These are phyloP conservation scores for Cladosporium sp. DNA, from an alignment of 2,329 filamentous ascomycete genomes.

Conservation along the genomic window DNA sequence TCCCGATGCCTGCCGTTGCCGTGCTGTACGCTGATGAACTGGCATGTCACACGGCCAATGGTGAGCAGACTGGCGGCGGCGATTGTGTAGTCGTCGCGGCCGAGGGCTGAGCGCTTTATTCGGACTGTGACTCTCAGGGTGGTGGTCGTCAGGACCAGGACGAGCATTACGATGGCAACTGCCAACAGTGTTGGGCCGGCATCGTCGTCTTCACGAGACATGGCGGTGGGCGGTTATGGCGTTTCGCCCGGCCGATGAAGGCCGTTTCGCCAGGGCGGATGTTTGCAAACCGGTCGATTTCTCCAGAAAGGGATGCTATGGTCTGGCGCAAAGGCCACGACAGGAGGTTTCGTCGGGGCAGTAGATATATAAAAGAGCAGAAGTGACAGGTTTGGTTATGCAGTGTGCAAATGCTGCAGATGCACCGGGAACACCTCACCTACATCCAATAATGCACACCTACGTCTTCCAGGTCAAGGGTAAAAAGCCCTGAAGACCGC, in stretches of 20 bases:
- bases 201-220: conserved; percentile 8
- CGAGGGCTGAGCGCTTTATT: conserved; percentile 1
- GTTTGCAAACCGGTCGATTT: background rate
- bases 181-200: conserved; percentile 10
- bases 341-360: no score
- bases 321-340: background rate
- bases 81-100: conserved; percentile 39
- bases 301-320: conserved; percentile 1
- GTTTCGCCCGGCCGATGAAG: background rate
- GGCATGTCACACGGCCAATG: conserved; percentile 29
- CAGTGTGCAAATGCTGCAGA: no score
- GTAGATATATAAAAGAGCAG: no score
- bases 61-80: conserved; percentile 28
- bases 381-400: no score
- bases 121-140: conserved; percentile 7
- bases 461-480: no score
- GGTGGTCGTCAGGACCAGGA: conserved; percentile 5
- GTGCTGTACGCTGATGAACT: conserved; percentile 31
- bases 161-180: conserved; percentile 7
- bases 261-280: background rate
- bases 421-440: no score
- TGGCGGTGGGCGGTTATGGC: background rate
- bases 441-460: no score
- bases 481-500: no score
- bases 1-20: conserved; percentile 39